Conservation (phyloP, 2,329 filamentous ascomycete species). For the Paecilomyces dactylethromorphus region DNA sequence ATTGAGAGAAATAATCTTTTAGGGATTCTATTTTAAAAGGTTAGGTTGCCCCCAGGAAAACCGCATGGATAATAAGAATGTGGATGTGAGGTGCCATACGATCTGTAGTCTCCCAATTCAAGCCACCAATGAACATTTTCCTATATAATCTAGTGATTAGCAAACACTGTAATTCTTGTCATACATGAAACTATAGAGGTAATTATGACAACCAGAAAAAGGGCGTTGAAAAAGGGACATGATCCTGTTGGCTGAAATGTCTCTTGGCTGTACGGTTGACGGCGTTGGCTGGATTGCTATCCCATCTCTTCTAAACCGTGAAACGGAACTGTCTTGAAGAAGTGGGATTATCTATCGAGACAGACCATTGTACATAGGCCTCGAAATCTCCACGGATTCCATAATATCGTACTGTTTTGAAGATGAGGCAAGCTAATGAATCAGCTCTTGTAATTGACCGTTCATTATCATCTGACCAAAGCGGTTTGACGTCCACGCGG, state of each 20-base stretch:
- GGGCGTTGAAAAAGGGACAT: background rate
- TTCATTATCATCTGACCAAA: background rate
- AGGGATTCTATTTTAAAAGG: constrained; percentile 65
- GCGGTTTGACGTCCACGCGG: constrained; percentile 1
- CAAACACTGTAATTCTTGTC: constrained; percentile 8
- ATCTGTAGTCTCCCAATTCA: constrained; percentile 99
- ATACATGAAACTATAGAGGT: background rate
- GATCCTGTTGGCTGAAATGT: background rate
- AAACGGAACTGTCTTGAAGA: background rate
- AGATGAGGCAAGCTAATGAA: background rate
- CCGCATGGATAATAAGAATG: background rate
- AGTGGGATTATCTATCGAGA: background rate
- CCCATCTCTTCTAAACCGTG: background rate
- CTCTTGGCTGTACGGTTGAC: background rate
- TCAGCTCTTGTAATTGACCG: background rate
- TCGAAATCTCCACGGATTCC: background rate
- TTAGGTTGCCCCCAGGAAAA: constrained; percentile 17
- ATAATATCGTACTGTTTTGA: background rate
- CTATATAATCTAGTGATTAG: constrained; percentile 48
- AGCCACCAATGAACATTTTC: constrained; percentile 98
- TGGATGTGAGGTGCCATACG: constrained; percentile 55
- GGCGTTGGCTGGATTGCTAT: background rate
- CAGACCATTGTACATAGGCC: background rate
- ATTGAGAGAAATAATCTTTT: constrained; percentile 94
- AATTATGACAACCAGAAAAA: background rate